Base-by-base conservation (phyloP, 1,284 basidiomycete species). In the Austroboletus novae-zelandiae region DNA sequence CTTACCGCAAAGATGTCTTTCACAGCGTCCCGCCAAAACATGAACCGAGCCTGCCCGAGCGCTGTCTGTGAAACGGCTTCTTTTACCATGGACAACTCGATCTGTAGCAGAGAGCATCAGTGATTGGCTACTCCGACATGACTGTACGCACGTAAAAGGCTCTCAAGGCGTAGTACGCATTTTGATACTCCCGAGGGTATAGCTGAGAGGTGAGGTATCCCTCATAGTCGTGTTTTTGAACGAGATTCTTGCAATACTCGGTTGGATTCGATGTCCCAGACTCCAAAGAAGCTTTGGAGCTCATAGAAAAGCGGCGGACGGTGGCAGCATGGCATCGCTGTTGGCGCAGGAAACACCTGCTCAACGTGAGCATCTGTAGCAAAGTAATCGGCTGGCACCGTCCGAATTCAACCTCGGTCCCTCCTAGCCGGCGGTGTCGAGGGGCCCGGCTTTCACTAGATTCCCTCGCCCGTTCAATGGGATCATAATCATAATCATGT, bases 1-100 rank as follows among this genome's bases (percentile, higher is more conserved):
- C 83, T 64, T 64, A 89, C 91, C 61, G 86, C 78, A 62, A 74
- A 74, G 17, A 94, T 84, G 34, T 73, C 76, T 59, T 86, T 87
- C 37, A 96, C 66, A 1, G 90, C 86, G 65, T 97, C 93, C 62
- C 84, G 82, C 94, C 94, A 97, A 70, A 95, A 97, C 67, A 95
- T 89, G 75, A 92, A 85, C 57, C 92, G 80, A 79, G 96, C 93
- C 62, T 86, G 83, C 8, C 92, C 94, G 54, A 97, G 83, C 25
- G 84, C 78, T 35, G 84, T 73, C 59, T 89, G 91, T 15, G 87
- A 86, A 14, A 94, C 86, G 13, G 80, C 77, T 55, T 95, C 92
- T 60, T 87, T 84, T 14, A 94, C 75, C 61, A 78, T 86, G 23
- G 92, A 89, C 40, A 96, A 73, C 68, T 97, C 94, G 56, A 91